A percentile compares a stretch with the other conserved stretches of the same genome.
These are phyloP conservation scores for Trypanosoma lewisi DNA, from an alignment of 208 protist genomes.

Conservation along the genomic window DNA sequence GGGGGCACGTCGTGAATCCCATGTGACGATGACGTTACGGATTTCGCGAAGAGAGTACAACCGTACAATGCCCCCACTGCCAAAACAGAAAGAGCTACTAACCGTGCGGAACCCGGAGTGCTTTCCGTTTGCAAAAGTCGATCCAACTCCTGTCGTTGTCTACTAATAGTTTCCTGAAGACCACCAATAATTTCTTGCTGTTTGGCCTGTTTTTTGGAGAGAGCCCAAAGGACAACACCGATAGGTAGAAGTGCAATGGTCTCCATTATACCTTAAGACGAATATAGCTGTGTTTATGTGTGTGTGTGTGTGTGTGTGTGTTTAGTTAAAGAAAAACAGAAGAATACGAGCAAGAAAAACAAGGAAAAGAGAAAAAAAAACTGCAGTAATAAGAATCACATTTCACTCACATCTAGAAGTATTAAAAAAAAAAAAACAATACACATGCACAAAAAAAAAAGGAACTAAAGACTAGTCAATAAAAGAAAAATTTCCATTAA, in stretches of 20 bases:
- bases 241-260: slow-evolving; percentile 50
- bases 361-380: background rate
- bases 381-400: background rate
- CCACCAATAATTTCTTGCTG: slow-evolving; percentile 64
- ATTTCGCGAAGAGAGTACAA: slow-evolving; percentile 8
- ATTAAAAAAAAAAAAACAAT: too few species aligned
- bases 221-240: slow-evolving; percentile 46
- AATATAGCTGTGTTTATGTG: too few species aligned
- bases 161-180: slow-evolving; percentile 55
- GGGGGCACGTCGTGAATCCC: slow-evolving; percentile 37
- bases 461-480: background rate
- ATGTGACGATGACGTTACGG: background rate
- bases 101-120: background rate
- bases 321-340: slow-evolving; percentile 1
- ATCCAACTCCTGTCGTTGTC: slow-evolving; percentile 58
- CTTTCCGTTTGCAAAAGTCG: slow-evolving; percentile 21
- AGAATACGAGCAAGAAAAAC: background rate
- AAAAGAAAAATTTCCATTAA: background rate
- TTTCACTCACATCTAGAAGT: too few species aligned
- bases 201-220: slow-evolving; percentile 47
- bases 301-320: background rate
- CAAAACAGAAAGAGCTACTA: slow-evolving; percentile 3
- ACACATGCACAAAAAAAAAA: background rate
- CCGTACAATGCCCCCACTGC: slow-evolving; percentile 3
- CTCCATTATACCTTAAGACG: slow-evolving; percentile 25